These are phyloP conservation scores for Boletus eberwhitei DNA, from an alignment of 768 basidiomycete genomes.

Conservation along the genomic window DNA sequence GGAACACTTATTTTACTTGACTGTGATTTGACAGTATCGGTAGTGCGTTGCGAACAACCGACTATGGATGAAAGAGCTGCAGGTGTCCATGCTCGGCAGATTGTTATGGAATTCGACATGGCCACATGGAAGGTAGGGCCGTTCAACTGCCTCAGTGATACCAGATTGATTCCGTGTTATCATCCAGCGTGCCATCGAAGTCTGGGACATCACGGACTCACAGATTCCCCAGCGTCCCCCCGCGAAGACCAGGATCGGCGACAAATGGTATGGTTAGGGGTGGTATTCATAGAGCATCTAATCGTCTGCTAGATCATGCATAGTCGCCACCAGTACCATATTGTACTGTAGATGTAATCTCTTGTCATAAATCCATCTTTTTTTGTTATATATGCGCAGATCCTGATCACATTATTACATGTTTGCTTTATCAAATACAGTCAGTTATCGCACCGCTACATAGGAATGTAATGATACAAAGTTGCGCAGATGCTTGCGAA, in stretches of 20 bases:
- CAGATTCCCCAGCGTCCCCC: conserved; percentile 72
- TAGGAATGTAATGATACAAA: neutral
- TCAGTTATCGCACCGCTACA: neutral
- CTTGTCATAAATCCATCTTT: neutral
- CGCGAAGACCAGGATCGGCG: conserved; percentile 52
- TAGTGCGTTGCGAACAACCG: conserved; percentile 66
- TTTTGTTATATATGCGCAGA: neutral
- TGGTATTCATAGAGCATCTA: neutral
- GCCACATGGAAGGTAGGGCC: conserved; percentile 75
- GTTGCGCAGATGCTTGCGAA: neutral
- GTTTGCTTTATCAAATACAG: neutral
- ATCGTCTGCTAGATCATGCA: conserved; percentile 1
- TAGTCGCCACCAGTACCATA: conserved; percentile 8
- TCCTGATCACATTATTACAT: neutral
- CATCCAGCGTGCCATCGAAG: conserved; percentile 76
- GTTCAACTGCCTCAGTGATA: neutral
- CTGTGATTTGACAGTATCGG: neutral
- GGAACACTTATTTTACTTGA: neutral
- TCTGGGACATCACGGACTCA: conserved; percentile 75
- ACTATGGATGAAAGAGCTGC: conserved; percentile 58
- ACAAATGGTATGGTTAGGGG: conserved; percentile 68
- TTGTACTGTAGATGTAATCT: conserved; percentile 17
- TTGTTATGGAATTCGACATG: conserved; percentile 91
- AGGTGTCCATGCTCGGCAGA: conserved; percentile 73
- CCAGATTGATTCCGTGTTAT: neutral